A percentile compares a stretch with the other conserved stretches of the same genome.
Evolutionary conservation across 1,139 yeast genomes (phyloP).

Genomic region (Taiozyma onychis): DNA sequence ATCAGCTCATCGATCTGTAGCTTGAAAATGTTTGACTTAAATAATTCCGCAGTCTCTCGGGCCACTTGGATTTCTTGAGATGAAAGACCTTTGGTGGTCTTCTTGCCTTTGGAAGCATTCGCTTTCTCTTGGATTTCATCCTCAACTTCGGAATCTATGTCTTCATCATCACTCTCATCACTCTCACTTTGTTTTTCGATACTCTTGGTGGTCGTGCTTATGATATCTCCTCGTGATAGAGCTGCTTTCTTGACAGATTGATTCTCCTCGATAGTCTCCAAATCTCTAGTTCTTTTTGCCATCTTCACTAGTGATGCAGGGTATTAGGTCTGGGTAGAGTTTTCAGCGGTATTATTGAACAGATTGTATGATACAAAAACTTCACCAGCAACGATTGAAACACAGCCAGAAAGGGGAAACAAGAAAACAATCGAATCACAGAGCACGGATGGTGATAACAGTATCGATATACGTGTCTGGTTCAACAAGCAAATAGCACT

Average conservation of each 20-base stretch:
- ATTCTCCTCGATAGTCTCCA: constrained; percentile 7
- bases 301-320: background rate
- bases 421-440: background rate
- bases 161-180: constrained; percentile 12
- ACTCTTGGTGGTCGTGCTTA: constrained; percentile 12
- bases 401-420: background rate
- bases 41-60: constrained; percentile 87
- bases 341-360: background rate
- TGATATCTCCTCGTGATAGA: constrained; percentile 15
- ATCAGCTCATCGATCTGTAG: constrained; percentile 88
- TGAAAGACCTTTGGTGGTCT: constrained; percentile 31
- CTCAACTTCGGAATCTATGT: constrained; percentile 6
- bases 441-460: background rate
- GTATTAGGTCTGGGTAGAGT: background rate
- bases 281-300: constrained; percentile 1
- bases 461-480: background rate
- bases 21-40: constrained; percentile 91
- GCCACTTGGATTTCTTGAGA: constrained; percentile 90
- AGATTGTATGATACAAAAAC: background rate
- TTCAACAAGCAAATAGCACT: background rate
- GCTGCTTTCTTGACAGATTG: constrained; percentile 16
- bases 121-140: constrained; percentile 10
- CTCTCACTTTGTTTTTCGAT: constrained; percentile 7
- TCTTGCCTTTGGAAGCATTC: constrained; percentile 8
- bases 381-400: background rate